Base-by-base conservation (phyloP, 1,284 basidiomycete species). In the Trametes polyzona region DNA sequence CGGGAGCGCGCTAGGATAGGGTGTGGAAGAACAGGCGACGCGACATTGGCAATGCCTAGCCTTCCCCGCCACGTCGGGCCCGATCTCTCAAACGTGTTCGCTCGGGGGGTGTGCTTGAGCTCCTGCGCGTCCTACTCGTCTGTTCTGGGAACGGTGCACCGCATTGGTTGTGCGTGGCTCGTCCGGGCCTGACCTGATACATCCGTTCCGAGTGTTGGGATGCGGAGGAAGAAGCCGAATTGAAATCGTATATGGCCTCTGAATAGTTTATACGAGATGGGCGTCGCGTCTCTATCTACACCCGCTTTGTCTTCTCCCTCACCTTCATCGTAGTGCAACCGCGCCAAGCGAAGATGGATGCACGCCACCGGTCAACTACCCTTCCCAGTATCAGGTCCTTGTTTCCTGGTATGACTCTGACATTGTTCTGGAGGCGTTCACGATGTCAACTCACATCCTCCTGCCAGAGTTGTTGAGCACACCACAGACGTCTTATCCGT, bases 321-420 rank as follows among this genome's bases (percentile, higher is more conserved):
- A 23, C 24, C 12, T 16, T n/a, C 24, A 27, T 43, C 41, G 41
- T 17, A 14, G 17, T 43, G 41, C 16, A n/a, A 3, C 17, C 14
- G n/a, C n/a, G 14, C 7, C 11, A 9, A 4, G 21, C 19, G 12
- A n/a, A 16, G n/a, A 29, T 30, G 29, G 19, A 23, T 10, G 17
- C 10, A 12, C 30, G 7, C 19, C 19, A 32, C 30, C 11, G 24
- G 4, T 9, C 21, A 2, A 47, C 59, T 32, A 57, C 59, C n/a
- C 57, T 65, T 35, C 64, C 64, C 26, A 58, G 64, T 49, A 63
- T 65, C 47, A 57, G 59, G 21, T 57, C 61, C 37, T 46, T 65
- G 43, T 58, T 65, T 44, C 61, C 64, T 17, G 64, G 64, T 65
- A 42, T 32, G 39, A 24, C 7, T 21, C 36, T 21, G 4, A 19